Base-by-base conservation (phyloP, 2,329 filamentous ascomycete genomes). In the Gaeumannomyces sp. region DNA sequence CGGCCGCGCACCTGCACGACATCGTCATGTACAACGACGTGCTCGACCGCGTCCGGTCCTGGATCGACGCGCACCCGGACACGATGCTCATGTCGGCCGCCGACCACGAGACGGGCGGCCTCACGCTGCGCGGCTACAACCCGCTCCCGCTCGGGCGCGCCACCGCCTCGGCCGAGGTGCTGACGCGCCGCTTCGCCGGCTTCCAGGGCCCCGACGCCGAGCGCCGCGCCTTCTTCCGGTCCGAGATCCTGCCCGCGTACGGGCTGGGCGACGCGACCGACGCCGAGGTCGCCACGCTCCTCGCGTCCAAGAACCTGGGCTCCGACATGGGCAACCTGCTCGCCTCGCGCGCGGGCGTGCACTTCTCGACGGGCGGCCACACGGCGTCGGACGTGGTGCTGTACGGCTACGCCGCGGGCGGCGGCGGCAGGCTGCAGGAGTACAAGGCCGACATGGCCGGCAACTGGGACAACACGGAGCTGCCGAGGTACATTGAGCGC, bases 1-100 rank as follows among this genome's bases (percentile, higher is more conserved):
- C 83, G 4, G 81, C 79, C 25, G 81, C 80, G 22, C 83, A 85
- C 69, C 80, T 84, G 35, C 74, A 76, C 65, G 77, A 79, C 28
- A 75, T 74, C 25, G 71, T 79, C 38, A 75, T 76, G 68, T 78
- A 78, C 68, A 76, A 78, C 67, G 70, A 74, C 16, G 74, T 76
- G 22, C 73, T 78, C 67, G 70, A 71, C 4, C 74, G 71, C 58
- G 74, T 78, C 59, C 72, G 71, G n/a, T 66, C 73, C 25, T 78
- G 76, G 76, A 76, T 78, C 65, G 76, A 79, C 66, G 68, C 70
- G 29, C 75, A 79, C 65, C 72, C 73, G 2, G 71, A 75, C 60
- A 78, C 77, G 1, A 69, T 75, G 60, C 72, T 79, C 66, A 71
- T 79, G 62, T 75, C 74, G 16, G 76, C 75, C 19, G 77, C 77